Base-by-base conservation (phyloP, 106 monocot species). In the Cymbidium sinense region DNA sequence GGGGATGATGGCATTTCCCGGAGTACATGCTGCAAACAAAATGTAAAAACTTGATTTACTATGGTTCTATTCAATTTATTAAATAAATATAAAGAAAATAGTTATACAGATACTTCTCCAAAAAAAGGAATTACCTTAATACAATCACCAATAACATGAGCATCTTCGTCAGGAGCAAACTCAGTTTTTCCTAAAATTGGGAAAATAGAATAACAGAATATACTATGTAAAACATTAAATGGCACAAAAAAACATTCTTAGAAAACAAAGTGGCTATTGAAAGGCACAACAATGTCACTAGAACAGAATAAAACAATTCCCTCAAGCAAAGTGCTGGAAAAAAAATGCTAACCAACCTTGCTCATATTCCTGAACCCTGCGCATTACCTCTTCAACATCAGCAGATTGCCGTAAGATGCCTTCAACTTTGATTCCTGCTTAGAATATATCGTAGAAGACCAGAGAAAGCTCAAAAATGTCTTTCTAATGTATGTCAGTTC, bases 401-500 rank as follows among this genome's bases (percentile, higher is more conserved):
- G 98, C 98, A 80, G 98, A 99, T 79, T 99, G 98, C n/a, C 98
- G 76, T 76, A 99, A 80, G 77, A 99, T 92, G 50, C 98, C 98
- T 89, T 99, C 98, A 41, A 99, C 94, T 81, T 86, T 99, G 23
- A 92, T 76, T 77, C 98, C 98, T 99, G 78, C 25, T 44, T 27
- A 8, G 25, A 13, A 74, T 44, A 44, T 43, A 43, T 8, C 11
- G 23, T 44, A 13, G 27, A 2, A 21, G 4, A 29, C 36, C 74
- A 74, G 13, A 39, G 27, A 74, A 73, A 73, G 19, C 21, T 23
- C 21, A 43, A 5, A 17, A 5, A 25, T 73, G 41, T 9, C 36
- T 73, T 13, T 19, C 19, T 36, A 34, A 70, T 34, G 34, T 19
- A 70, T 34, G 70, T 34, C 64, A 30, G 70, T 70, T 70, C 34